Conservation (phyloP, 2,329 filamentous ascomycete genomes). For the Sordariomycetes sp. region DNA sequence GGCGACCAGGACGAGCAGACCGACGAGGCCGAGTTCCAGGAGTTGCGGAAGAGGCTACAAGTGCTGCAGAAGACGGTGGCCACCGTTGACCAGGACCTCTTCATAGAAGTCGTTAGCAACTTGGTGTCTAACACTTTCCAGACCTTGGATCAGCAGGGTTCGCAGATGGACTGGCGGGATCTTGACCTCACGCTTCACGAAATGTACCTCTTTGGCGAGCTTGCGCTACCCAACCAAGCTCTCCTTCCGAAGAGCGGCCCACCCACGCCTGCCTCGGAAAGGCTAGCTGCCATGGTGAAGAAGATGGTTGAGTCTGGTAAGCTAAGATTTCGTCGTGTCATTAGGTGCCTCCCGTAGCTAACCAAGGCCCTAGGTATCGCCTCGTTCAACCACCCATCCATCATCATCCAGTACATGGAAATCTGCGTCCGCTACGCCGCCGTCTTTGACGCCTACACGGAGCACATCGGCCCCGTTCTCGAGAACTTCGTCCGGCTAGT, state of each 20-base stretch:
- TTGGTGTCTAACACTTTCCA: conserved; percentile 83
- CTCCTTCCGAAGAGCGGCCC: conserved; percentile 79
- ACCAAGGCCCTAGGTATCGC: conserved; percentile 52
- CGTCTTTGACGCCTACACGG: conserved; percentile 79
- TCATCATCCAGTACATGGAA: conserved; percentile 96
- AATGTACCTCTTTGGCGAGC: conserved; percentile 90
- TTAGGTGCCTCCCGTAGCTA: conserved; percentile 4
- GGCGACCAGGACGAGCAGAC: conserved; percentile 90
- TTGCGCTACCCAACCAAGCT: conserved; percentile 80
- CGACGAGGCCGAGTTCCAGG: conserved; percentile 95
- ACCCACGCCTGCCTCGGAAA: conserved; percentile 66
- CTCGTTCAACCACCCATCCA: conserved; percentile 78
- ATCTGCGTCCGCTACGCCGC: conserved; percentile 89
- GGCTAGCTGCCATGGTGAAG: conserved; percentile 83
- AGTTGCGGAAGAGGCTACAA: conserved; percentile 81
- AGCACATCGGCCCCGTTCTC: conserved; percentile 74
- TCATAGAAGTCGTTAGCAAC: conserved; percentile 78
- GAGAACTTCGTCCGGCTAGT: conserved; percentile 87
- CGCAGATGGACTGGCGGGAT: conserved; percentile 84
- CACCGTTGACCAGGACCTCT: conserved; percentile 76
- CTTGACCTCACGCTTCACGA: conserved; percentile 88
- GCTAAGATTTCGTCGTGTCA: conserved; percentile 17
- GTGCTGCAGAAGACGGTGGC: conserved; percentile 89
- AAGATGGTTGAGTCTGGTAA: conserved; percentile 89
- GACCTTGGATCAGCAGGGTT: conserved; percentile 62